These are phyloP conservation scores for Lotus japonicus DNA, from an alignment of 306 rosid species.

Conservation along the genomic window DNA sequence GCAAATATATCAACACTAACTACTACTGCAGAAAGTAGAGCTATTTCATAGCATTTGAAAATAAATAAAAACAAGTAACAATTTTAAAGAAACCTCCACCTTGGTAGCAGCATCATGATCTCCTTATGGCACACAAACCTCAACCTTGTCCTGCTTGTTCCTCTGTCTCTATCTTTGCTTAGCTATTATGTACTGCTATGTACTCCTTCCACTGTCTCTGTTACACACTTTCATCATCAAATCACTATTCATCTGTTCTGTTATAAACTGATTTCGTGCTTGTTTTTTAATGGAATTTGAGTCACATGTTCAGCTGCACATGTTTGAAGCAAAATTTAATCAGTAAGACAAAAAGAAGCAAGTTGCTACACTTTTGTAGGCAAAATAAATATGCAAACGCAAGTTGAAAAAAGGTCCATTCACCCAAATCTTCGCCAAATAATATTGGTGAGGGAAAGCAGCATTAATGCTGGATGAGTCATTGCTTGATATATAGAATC, in stretches of 20 bases:
- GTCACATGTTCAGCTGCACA: background rate
- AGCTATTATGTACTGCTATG: background rate
- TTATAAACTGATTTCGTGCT: background rate
- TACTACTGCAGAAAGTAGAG: constrained; percentile 3
- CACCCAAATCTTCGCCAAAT: background rate
- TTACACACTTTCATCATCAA: constrained; percentile 26
- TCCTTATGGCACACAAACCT: constrained; percentile 12
- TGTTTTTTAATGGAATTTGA: background rate
- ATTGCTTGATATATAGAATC: background rate
- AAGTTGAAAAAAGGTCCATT: background rate
- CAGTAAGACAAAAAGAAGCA: constrained; percentile 1
- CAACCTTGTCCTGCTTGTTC: constrained; percentile 6
- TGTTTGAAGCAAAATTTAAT: constrained; percentile 10
- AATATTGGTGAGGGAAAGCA: background rate
- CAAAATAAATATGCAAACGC: background rate
- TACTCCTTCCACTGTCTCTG: constrained; percentile 34
- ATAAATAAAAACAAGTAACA: constrained; percentile 10
- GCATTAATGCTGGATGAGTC: background rate
- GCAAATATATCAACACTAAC: background rate
- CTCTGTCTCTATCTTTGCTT: constrained; percentile 2
- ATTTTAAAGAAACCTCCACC: constrained; percentile 22
- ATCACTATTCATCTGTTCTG: background rate
- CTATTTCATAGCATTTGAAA: constrained; percentile 20
- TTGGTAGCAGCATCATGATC: background rate
- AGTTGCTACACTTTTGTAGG: constrained; percentile 2